Percentiles rank a stretch among this genome's conserved stretches.
Evolutionary conservation across 1,284 basidiomycete genomes (phyloP).

Genomic region (Phylloporus sp.): DNA sequence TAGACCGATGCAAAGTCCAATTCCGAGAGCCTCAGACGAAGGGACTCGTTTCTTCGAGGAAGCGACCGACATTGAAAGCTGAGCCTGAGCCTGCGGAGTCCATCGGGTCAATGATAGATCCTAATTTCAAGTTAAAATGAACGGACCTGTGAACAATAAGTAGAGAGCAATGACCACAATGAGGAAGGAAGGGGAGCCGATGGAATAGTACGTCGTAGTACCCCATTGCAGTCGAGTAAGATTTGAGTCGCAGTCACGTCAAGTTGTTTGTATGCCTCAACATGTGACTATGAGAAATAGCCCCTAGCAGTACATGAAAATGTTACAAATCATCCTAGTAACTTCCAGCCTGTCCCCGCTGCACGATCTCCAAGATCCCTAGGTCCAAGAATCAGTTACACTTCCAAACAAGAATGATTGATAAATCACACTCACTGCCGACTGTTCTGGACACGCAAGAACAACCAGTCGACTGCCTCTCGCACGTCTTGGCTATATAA

Average conservation of each 20-base stretch:
- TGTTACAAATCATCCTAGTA: too few relatives aligned
- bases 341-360: slow-evolving; percentile 14
- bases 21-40: slow-evolving; percentile 94
- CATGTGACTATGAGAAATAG: slow-evolving; percentile 22
- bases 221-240: slow-evolving; percentile 45
- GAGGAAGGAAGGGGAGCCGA: slow-evolving; percentile 71
- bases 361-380: slow-evolving; percentile 28
- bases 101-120: slow-evolving; percentile 9
- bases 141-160: slow-evolving; percentile 82
- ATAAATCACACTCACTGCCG: slow-evolving; percentile 48
- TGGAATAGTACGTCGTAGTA: slow-evolving; percentile 49
- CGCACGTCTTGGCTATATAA: slow-evolving; percentile 79
- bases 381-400: not conserved
- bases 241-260: not conserved
- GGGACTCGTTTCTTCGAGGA: slow-evolving; percentile 92
- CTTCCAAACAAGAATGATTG: not conserved
- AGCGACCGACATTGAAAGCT: slow-evolving; percentile 90
- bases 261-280: slow-evolving; percentile 19
- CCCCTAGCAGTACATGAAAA: too few relatives aligned
- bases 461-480: slow-evolving; percentile 92
- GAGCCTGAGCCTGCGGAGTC: slow-evolving; percentile 74
- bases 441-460: slow-evolving; percentile 90
- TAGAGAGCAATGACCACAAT: slow-evolving; percentile 76
- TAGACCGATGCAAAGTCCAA: slow-evolving; percentile 92
- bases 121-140: not conserved